phyloP scores from a whole-genome alignment of 2,329 filamentous ascomycete species.

The Aspergillus bombycis region DNA sequence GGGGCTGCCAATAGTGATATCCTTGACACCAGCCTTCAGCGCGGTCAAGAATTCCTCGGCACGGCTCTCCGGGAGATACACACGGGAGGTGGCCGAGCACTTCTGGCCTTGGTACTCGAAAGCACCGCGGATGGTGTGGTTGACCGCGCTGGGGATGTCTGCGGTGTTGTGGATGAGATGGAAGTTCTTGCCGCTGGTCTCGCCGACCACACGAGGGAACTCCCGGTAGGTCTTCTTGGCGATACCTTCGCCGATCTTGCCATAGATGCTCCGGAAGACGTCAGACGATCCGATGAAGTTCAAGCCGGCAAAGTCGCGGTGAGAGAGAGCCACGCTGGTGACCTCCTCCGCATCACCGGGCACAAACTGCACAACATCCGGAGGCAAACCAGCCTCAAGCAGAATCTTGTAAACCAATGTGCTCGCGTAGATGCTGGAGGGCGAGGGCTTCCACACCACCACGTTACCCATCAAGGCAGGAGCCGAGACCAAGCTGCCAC shows the following conservation, averaged over 20 bases:
- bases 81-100: constrained; percentile 77
- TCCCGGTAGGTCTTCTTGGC: constrained; percentile 76
- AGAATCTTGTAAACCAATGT: constrained; percentile 88
- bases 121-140: constrained; percentile 79
- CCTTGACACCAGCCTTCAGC: constrained; percentile 66
- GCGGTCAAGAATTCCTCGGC: constrained; percentile 71
- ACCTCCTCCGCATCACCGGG: constrained; percentile 84
- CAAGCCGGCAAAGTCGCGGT: constrained; percentile 79
- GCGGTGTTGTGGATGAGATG: constrained; percentile 76
- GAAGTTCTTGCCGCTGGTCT: constrained; percentile 92
- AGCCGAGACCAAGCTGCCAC: constrained; percentile 77
- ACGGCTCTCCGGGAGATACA: constrained; percentile 74
- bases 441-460: constrained; percentile 93
- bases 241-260: constrained; percentile 76
- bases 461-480: constrained; percentile 93
- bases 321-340: constrained; percentile 73
- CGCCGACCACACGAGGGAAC: constrained; percentile 84
- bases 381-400: constrained; percentile 85
- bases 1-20: constrained; percentile 65
- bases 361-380: constrained; percentile 88
- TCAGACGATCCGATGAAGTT: constrained; percentile 91
- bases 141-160: constrained; percentile 73
- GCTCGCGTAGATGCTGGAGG: constrained; percentile 81
- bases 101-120: constrained; percentile 92
- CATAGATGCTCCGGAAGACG: constrained; percentile 87